Base-by-base conservation (phyloP, 768 basidiomycete species). In the Leccinum truebloodii region DNA sequence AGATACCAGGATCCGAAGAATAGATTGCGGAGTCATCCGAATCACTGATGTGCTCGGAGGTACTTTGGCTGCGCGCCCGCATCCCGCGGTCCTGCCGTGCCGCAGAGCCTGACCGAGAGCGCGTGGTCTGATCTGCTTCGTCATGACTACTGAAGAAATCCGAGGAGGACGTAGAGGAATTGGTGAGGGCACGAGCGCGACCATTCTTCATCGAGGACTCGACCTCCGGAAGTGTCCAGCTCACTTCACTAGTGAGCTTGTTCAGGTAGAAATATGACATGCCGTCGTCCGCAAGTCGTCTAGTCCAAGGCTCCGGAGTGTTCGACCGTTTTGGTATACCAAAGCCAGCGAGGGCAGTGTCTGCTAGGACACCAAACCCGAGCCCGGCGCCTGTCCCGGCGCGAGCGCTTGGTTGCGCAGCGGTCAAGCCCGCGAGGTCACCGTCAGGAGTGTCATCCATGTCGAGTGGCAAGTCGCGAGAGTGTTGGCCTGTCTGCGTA, bases 281-380 rank as follows among this genome's bases (percentile, higher is more conserved):
- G 37, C 92, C 92, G 65, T 95, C 93, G 67, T 94, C 92, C 24
- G 89, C 89, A 50, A 93, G 79, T 57, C 85, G 85, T 67, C 83
- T 84, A 22, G 87, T 77, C 94, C 94, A 96, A n/a, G 88, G 89
- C 65, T 92, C 89, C 20, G 90, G 88, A 5, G 85, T 86, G 14
- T 83, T 80, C 18, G 83, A 81, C 28, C 82, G 81, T 52, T 79
- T 82, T 20, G 78, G 81, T 32, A 87, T 67, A 44, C 87, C 88
- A 68, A 89, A 88, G 9, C 86, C 87, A 32, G 84, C 81, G 6
- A 73, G 58, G 52, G 73, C 71, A 34, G 75, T 74, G 53, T 79
- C 76, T 16, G 64, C 59, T 14, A 74, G 62, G 30, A 77, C 76
- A 20, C 71, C 70, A 57, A 83, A 78, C 12, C 81, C 82, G 48